These are phyloP conservation scores for Helotiales sp. DNA, from an alignment of 2,329 filamentous ascomycete genomes.

Conservation along the genomic window DNA sequence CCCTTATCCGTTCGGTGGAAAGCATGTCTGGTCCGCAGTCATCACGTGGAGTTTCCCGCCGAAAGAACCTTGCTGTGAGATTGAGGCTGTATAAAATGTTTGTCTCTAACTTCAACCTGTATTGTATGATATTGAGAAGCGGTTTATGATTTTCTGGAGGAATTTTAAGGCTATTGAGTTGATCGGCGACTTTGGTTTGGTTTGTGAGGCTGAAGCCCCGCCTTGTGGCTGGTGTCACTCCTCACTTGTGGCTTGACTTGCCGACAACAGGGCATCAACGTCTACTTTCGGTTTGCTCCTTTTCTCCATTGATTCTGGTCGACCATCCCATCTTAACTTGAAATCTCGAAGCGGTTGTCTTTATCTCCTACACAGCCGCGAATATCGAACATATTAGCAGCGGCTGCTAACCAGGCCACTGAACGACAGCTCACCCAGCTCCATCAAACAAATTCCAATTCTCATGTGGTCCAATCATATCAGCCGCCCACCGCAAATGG, in stretches of 20 bases:
- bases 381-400: too few species aligned
- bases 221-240: background rate
- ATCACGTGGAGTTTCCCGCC: background rate
- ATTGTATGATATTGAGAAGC: background rate
- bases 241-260: background rate
- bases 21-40: background rate
- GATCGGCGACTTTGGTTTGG: conserved; percentile 4
- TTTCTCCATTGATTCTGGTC: background rate
- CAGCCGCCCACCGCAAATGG: background rate
- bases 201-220: conserved; percentile 5
- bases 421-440: too few species aligned
- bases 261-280: background rate
- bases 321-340: background rate
- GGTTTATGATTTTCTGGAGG: background rate
- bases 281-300: background rate
- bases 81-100: background rate
- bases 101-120: background rate
- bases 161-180: background rate
- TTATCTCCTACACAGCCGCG: background rate
- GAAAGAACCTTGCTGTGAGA: background rate
- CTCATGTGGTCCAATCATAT: background rate
- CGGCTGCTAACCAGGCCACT: too few species aligned
- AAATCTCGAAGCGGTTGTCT: too few species aligned
- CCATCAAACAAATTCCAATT: background rate
- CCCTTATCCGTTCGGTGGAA: conserved; percentile 8